Evolutionary conservation across 164 flowering plant genomes (phyloP).

Genomic region (Akebia trifoliata): DNA sequence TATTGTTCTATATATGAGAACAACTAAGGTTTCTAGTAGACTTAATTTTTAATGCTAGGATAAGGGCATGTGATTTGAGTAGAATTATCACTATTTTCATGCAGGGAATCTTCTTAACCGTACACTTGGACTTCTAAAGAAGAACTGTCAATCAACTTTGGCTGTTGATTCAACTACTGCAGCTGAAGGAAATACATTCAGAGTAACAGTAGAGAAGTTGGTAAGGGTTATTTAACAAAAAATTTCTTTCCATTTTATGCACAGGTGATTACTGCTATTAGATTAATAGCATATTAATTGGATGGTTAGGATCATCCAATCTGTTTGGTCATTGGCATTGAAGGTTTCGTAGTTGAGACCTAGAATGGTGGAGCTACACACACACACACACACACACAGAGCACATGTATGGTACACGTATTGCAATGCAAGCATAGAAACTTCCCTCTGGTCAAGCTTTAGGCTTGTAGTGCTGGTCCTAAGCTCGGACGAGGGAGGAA

Average conservation of each 20-base stretch:
- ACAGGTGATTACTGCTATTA: too few species aligned
- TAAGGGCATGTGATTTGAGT: neutral
- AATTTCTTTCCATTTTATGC: neutral
- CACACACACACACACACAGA: too few species aligned
- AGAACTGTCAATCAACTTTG: conserved; percentile 83
- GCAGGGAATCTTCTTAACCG: conserved; percentile 98
- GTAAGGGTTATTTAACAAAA: conserved; percentile 28
- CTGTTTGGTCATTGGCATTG: neutral
- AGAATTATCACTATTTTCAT: neutral
- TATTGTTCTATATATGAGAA: too few species aligned
- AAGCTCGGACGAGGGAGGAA: too few species aligned
- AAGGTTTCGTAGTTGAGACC: too few species aligned
- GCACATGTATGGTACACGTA: too few species aligned
- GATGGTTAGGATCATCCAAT: neutral
- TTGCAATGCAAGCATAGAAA: too few species aligned
- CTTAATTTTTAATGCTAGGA: neutral
- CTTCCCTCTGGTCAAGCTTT: too few species aligned
- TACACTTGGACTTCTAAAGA: conserved; percentile 89
- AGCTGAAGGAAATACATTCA: conserved; percentile 67
- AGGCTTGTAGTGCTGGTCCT: too few species aligned
- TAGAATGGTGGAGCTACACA: too few species aligned
- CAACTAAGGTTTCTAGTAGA: too few species aligned
- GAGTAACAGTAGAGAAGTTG: conserved; percentile 63
- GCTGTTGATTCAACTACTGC: conserved; percentile 70
- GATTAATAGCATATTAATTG: neutral